Evolutionary conservation across 2,329 filamentous ascomycete species (phyloP), one percentile per base, ranked within the genome.

Genomic region (Paracamarosporium sp.): DNA sequence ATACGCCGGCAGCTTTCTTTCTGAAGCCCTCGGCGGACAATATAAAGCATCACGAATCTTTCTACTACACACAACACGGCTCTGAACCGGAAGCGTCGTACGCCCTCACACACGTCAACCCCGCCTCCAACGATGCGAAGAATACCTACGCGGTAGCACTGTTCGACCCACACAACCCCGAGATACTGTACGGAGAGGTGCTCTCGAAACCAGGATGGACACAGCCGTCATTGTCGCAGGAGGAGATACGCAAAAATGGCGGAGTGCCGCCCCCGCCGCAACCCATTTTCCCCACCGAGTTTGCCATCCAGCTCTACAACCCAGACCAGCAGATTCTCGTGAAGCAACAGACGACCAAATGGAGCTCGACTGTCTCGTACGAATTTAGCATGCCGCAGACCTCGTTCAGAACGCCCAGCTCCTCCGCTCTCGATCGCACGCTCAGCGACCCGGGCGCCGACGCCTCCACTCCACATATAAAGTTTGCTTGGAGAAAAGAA

Each of bases 311-410:
- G 68, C 87, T 99, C 3, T 98, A 97, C 82, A 95, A 97, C 73
- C 95, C 95, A 0, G 94, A 98, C 74, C 92, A 95, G 76, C 85
- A 90, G 66, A 82, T 98, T 20, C 68, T 82, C 0, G 85, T 98
- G 33, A 88, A 85, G 66, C 85, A 88, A 68, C 87, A 90, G 65
- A 84, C 88, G 38, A 89, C 90, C 31, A 88, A 89, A 59, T 96
- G 93, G 90, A 93, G 90, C 60, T 89, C 88, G 59, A 88, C 88
- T 13, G 87, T 92, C 51, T 86, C 86, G 53, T 99, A 94, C 89
- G 92, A 95, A 63, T 98, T 99, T 77, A 91, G 94, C 75, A 88
- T 99, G 78, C 95, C 95, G 0, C 88, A 93, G 71, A 88, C 88
- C 58, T 90, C 89, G 25, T 99, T 99, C 75, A 86, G 90, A 28